A percentile compares a stretch with the other conserved stretches of the same genome.
These are phyloP conservation scores for Dipodascus albidus DNA, from an alignment of 805 yeast genomes.

Conservation along the genomic window DNA sequence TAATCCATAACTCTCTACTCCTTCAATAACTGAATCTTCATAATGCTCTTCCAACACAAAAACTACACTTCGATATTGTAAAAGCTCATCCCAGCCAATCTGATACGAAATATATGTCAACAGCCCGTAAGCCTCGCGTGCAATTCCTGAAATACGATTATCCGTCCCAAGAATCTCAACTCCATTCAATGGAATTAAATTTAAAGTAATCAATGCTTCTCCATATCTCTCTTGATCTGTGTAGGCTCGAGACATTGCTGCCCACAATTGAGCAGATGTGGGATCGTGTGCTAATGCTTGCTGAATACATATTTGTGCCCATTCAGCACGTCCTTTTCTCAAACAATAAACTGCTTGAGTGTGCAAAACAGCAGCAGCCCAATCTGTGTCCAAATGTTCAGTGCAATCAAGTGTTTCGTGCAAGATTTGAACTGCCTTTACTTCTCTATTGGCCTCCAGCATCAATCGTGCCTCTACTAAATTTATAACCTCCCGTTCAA, in stretches of 20 bases:
- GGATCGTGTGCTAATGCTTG: conserved; percentile 59
- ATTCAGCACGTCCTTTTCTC: conserved; percentile 38
- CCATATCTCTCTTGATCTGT: conserved; percentile 42
- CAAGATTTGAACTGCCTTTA: conserved; percentile 36
- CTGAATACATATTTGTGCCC: conserved; percentile 48
- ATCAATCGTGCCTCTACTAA: conserved; percentile 32
- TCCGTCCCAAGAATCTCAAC: conserved; percentile 39
- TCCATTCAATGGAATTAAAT: conserved; percentile 46
- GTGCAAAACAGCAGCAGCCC: conserved; percentile 45
- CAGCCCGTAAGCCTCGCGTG: conserved; percentile 47
- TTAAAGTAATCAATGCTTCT: conserved; percentile 54
- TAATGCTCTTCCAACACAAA: conserved; percentile 78
- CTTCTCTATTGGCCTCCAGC: conserved; percentile 32
- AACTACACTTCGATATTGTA: conserved; percentile 52
- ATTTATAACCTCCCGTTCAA: conserved; percentile 36
- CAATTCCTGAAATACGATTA: conserved; percentile 28
- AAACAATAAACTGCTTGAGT: conserved; percentile 58
- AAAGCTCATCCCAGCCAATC: conserved; percentile 74
- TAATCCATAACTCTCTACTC: conserved; percentile 8
- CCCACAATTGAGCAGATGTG: conserved; percentile 61
- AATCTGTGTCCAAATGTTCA: conserved; percentile 23
- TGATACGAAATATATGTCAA: conserved; percentile 54
- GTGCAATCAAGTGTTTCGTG: conserved; percentile 28
- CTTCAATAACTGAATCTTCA: conserved; percentile 15
- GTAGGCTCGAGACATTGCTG: conserved; percentile 46